Percentiles rank a stretch among this genome's conserved stretches.
These are phyloP conservation scores for Penicillium psychrosexuale DNA, from an alignment of 2,329 filamentous ascomycete species.

Conservation along the genomic window DNA sequence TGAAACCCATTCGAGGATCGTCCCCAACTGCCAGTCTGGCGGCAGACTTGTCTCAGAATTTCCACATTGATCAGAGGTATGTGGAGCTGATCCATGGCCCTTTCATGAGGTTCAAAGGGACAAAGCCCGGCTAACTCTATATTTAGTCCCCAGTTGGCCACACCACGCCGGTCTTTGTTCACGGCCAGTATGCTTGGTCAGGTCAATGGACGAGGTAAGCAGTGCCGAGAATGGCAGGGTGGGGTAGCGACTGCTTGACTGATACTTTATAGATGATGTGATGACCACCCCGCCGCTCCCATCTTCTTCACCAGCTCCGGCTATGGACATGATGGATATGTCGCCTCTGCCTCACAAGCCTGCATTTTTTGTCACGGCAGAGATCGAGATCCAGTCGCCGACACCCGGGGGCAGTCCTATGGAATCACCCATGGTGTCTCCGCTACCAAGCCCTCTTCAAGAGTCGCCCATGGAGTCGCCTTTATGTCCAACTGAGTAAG, in stretches of 20 bases:
- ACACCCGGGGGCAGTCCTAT: conserved; percentile 57
- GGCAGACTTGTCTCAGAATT: conserved; percentile 93
- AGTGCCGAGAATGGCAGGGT: not conserved
- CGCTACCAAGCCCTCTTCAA: conserved; percentile 39
- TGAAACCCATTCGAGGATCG: conserved; percentile 74
- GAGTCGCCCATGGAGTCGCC: conserved; percentile 39
- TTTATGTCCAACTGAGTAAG: conserved; percentile 38
- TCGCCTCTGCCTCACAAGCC: conserved; percentile 88
- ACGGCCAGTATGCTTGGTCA: conserved; percentile 65
- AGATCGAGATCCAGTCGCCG: conserved; percentile 69
- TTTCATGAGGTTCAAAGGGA: conserved; percentile 4
- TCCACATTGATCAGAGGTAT: conserved; percentile 91
- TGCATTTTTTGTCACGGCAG: conserved; percentile 58
- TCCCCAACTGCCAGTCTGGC: conserved; percentile 89
- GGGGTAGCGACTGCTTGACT: conserved; percentile 2
- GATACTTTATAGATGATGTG: conserved; percentile 56
- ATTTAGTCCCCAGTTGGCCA: conserved; percentile 73
- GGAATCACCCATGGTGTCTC: conserved; percentile 40
- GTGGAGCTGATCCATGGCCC: not conserved
- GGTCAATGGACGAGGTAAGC: conserved; percentile 57
- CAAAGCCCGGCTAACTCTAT: conserved; percentile 40
- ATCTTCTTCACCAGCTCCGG: conserved; percentile 73
- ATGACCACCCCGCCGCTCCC: conserved; percentile 81
- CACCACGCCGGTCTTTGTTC: conserved; percentile 81
- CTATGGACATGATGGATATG: conserved; percentile 82